Percentiles rank a stretch among this genome's conserved stretches.
phyloP scores from a whole-genome alignment of 805 yeast species.

The Allodekkera sacchari region DNA sequence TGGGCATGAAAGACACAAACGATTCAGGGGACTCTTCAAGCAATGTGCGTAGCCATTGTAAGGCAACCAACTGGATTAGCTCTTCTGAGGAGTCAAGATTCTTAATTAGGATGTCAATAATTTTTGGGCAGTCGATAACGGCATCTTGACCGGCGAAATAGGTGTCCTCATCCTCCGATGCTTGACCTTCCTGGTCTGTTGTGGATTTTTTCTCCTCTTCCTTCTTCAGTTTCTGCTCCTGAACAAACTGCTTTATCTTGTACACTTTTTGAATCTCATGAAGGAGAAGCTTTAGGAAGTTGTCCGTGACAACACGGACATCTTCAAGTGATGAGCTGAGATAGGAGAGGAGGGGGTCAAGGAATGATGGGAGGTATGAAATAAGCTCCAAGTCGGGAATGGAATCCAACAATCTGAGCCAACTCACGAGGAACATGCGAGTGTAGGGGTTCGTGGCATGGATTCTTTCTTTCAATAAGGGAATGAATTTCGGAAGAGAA shows the following conservation, averaged over 20 bases:
- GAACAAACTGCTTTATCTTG: slow-evolving; percentile 49
- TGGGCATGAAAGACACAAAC: slow-evolving; percentile 66
- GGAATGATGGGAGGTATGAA: slow-evolving; percentile 79
- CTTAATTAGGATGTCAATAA: slow-evolving; percentile 74
- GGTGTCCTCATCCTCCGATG: slow-evolving; percentile 36
- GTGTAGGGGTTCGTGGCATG: slow-evolving; percentile 91
- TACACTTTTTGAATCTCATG: slow-evolving; percentile 76
- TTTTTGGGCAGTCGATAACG: slow-evolving; percentile 67
- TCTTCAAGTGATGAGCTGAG: slow-evolving; percentile 79
- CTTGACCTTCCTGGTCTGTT: slow-evolving; percentile 9
- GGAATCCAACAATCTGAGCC: slow-evolving; percentile 88
- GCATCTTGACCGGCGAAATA: slow-evolving; percentile 77
- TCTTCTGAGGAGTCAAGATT: slow-evolving; percentile 67
- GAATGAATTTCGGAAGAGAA: slow-evolving; percentile 80
- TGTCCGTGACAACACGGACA: slow-evolving; percentile 78
- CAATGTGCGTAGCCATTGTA: slow-evolving; percentile 75
- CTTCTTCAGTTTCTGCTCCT: slow-evolving; percentile 20
- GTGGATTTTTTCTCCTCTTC: slow-evolving; percentile 8
- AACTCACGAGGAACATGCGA: slow-evolving; percentile 81
- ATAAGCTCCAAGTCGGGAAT: slow-evolving; percentile 87
- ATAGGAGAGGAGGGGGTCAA: slow-evolving; percentile 75
- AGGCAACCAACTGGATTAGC: slow-evolving; percentile 70
- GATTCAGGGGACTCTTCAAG: slow-evolving; percentile 69
- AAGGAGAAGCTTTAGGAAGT: slow-evolving; percentile 62
- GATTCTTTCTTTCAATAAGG: slow-evolving; percentile 83